Conservation (phyloP, 2,329 filamentous ascomycete genomes). For the Stagonosporopsis vannaccii region DNA sequence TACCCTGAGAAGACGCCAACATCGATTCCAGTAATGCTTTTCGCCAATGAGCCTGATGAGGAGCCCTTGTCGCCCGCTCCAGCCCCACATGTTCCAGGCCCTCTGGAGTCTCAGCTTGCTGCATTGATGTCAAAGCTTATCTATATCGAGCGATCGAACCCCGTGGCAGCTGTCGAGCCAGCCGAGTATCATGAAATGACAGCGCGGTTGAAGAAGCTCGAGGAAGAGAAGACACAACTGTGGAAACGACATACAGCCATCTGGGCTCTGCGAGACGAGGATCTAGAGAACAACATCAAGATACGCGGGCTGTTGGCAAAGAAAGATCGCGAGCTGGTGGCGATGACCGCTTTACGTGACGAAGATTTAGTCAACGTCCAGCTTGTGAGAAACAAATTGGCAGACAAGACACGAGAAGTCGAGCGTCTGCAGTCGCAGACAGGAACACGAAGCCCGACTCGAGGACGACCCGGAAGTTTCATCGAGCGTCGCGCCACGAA, state of each 20-base stretch:
- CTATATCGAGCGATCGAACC: conserved; percentile 45
- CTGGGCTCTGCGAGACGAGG: conserved; percentile 52
- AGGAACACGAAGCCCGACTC: conserved; percentile 33
- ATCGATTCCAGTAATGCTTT: conserved; percentile 23
- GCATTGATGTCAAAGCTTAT: conserved; percentile 49
- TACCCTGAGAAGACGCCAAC: conserved; percentile 42
- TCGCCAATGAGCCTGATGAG: conserved; percentile 21
- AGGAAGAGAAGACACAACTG: conserved; percentile 49
- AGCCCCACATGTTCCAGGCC: conserved; percentile 41
- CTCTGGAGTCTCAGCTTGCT: conserved; percentile 47
- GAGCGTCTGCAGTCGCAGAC: conserved; percentile 37
- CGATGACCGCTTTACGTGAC: conserved; percentile 51
- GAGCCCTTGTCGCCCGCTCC: conserved; percentile 28
- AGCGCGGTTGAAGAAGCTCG: conserved; percentile 41
- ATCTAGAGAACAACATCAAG: conserved; percentile 54
- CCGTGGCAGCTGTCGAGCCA: conserved; percentile 45
- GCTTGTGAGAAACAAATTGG: conserved; percentile 49
- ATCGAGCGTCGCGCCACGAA: conserved; percentile 47
- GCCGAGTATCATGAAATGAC: conserved; percentile 47
- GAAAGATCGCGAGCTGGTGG: conserved; percentile 50
- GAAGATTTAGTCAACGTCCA: conserved; percentile 53
- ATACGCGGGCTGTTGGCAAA: conserved; percentile 51
- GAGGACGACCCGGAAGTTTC: conserved; percentile 40
- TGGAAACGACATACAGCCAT: conserved; percentile 51
- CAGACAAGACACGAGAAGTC: conserved; percentile 50